Conservation (phyloP, 768 basidiomycete genomes). For the Boletus rubescentipes region DNA sequence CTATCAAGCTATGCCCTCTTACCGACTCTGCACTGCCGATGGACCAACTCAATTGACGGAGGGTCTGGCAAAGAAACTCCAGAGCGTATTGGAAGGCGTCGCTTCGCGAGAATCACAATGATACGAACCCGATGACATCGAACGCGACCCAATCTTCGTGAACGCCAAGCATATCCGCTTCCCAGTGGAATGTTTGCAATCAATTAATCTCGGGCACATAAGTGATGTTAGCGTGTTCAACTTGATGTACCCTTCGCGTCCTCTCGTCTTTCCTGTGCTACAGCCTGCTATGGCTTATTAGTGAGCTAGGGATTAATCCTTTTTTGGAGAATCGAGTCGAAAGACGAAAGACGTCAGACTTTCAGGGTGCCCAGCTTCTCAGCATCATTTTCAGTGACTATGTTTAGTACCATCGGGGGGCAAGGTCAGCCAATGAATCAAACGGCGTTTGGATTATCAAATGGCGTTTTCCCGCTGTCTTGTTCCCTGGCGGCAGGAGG, state of each 20-base stretch:
- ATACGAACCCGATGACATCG: background rate
- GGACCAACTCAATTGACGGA: slow-evolving; percentile 69
- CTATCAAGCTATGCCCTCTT: slow-evolving; percentile 82
- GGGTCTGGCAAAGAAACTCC: slow-evolving; percentile 56
- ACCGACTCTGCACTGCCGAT: slow-evolving; percentile 75
- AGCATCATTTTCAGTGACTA: no score
- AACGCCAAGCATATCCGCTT: background rate
- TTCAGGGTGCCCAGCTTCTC: no score
- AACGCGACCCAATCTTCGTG: background rate
- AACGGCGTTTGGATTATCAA: no score
- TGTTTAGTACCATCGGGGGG: no score
- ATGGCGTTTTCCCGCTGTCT: no score
- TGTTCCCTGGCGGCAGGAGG: no score
- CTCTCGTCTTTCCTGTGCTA: no score
- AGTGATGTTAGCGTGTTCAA: background rate
- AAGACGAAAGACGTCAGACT: no score
- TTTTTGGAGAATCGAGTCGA: no score
- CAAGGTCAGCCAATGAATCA: no score
- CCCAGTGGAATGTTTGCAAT: background rate
- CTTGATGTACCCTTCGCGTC: background rate
- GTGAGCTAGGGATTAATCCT: no score
- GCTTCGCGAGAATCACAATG: slow-evolving; percentile 32
- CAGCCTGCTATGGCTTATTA: no score
- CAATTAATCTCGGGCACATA: background rate
- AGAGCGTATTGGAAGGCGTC: slow-evolving; percentile 34